Percentiles rank a stretch among this genome's conserved stretches.
Conservation (phyloP, 352 stramenopile species). For the Synura sp. region DNA sequence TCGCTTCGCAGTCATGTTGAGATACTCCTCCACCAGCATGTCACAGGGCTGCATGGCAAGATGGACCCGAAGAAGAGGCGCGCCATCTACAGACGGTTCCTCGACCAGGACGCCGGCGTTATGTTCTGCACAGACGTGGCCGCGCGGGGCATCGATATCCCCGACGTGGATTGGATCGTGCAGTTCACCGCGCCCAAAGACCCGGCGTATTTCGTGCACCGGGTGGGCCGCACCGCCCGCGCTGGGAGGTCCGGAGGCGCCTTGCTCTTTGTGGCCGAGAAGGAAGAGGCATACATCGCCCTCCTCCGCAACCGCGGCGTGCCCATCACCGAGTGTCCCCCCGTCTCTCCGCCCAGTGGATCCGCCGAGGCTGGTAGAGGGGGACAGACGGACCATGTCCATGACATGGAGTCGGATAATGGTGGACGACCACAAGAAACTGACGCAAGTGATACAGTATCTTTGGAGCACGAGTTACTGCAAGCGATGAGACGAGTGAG, state of each 20-base stretch:
- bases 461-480: too few species aligned
- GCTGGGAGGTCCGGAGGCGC: constrained; percentile 83
- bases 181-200: constrained; percentile 84
- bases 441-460: constrained; percentile 82
- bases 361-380: too few species aligned
- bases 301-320: constrained; percentile 87
- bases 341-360: too few species aligned
- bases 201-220: constrained; percentile 45
- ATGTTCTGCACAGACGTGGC: constrained; percentile 98
- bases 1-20: too few species aligned
- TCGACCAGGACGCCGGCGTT: constrained; percentile 55
- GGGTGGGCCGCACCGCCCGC: constrained; percentile 92
- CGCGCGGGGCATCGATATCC: constrained; percentile 94
- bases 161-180: constrained; percentile 97
- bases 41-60: constrained; percentile 55
- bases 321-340: constrained; percentile 63
- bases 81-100: constrained; percentile 45
- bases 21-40: constrained; percentile 73
- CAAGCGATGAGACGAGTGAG: too few species aligned
- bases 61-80: constrained; percentile 74
- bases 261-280: constrained; percentile 88
- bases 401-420: too few species aligned
- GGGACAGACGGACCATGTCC: too few species aligned
- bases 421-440: constrained; percentile 51
- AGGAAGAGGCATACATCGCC: constrained; percentile 95